phyloP scores from a whole-genome alignment of 306 rosid genomes.

The Glycyrrhiza uralensis region DNA sequence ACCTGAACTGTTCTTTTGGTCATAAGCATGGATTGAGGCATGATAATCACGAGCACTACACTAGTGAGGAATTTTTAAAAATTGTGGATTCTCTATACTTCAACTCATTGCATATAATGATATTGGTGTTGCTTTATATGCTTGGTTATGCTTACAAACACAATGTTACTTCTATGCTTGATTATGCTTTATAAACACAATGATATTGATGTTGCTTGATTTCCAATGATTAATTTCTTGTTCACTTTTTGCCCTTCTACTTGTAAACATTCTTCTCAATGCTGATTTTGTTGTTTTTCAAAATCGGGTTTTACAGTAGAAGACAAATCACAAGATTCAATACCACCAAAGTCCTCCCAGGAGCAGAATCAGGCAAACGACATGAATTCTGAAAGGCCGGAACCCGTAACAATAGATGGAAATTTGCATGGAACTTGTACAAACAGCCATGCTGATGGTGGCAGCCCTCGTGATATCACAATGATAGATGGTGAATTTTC shows the following conservation, averaged over 20 bases:
- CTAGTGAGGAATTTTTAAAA: not conserved
- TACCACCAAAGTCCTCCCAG: conserved; percentile 33
- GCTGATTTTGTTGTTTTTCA: conserved; percentile 9
- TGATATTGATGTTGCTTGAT: not conserved
- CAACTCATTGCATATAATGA: not conserved
- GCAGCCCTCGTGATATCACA: conserved; percentile 36
- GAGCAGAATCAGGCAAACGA: conserved; percentile 50
- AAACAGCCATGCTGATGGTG: conserved; percentile 34
- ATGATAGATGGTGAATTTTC: conserved; percentile 49
- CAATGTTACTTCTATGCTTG: not conserved
- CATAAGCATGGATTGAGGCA: not conserved
- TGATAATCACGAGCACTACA: not conserved
- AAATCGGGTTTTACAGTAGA: conserved; percentile 42
- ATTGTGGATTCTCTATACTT: not conserved
- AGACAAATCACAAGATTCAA: conserved; percentile 56
- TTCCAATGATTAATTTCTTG: not conserved
- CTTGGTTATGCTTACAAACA: not conserved
- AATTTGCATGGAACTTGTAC: conserved; percentile 34
- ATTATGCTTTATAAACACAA: not conserved
- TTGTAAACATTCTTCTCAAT: not conserved
- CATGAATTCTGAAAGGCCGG: conserved; percentile 33
- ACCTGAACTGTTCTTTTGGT: not conserved
- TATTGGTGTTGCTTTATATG: not conserved
- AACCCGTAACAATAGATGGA: conserved; percentile 38
- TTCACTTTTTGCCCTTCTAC: not conserved